phyloP scores from a whole-genome alignment of 2,329 filamentous ascomycete species.

The Alternaria sp. region DNA sequence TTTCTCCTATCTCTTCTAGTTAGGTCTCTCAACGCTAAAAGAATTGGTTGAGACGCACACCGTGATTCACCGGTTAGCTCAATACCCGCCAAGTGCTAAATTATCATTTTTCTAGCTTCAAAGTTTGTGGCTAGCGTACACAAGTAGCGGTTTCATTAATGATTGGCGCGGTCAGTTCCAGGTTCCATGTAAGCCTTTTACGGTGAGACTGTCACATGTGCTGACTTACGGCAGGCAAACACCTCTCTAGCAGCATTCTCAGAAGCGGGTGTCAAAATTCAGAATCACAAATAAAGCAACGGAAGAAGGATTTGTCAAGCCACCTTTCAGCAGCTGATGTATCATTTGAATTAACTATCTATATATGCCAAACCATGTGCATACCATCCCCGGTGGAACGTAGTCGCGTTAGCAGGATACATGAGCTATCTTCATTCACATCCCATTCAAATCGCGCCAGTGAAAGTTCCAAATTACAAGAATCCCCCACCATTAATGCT shows the following conservation, averaged over 20 bases:
- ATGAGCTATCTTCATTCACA: constrained; percentile 6
- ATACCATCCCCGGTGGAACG: constrained; percentile 5
- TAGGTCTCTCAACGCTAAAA: neutral
- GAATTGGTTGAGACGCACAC: constrained; percentile 7
- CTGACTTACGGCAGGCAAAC: neutral
- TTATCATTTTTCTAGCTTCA: neutral
- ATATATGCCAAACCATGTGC: constrained; percentile 7
- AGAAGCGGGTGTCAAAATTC: too few species aligned
- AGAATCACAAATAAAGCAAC: neutral
- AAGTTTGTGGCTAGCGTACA: neutral
- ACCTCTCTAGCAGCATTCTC: too few species aligned
- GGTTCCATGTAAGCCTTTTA: neutral
- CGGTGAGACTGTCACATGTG: neutral
- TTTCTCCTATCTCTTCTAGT: neutral
- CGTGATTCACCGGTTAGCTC: neutral
- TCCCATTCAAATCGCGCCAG: constrained; percentile 5
- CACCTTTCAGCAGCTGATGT: neutral
- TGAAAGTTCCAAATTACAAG: constrained; percentile 10
- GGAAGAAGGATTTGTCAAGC: neutral
- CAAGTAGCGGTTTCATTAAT: neutral
- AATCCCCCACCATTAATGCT: constrained; percentile 15
- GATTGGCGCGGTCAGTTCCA: constrained; percentile 1
- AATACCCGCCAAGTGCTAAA: neutral
- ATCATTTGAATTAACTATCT: constrained; percentile 10
- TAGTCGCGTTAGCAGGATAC: constrained; percentile 15